phyloP scores from a whole-genome alignment of 148 eudicot genomes.

The Rhododendron kiyosumense region DNA sequence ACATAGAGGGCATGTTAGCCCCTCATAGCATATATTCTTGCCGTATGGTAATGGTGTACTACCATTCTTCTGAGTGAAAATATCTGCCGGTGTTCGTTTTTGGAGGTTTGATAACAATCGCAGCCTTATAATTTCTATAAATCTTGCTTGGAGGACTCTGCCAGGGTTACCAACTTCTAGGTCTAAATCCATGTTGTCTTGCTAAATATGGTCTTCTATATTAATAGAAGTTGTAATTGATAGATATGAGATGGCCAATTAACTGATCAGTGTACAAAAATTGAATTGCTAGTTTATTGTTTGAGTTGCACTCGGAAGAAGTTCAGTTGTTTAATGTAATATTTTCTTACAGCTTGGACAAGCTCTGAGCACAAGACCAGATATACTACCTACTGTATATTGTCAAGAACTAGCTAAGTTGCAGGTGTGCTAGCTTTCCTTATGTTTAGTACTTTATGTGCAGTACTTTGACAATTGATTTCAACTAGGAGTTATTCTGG shows the following conservation, averaged over 20 bases:
- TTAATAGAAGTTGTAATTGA: background rate
- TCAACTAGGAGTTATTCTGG: background rate
- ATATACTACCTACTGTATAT: conserved; percentile 76
- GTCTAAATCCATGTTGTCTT: background rate
- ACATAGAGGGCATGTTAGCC: background rate
- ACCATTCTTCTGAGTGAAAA: background rate
- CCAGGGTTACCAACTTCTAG: background rate
- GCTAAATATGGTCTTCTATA: background rate
- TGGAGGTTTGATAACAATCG: background rate
- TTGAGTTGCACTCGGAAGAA: background rate
- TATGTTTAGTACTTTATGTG: background rate
- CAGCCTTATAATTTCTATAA: no score
- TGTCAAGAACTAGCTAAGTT: conserved; percentile 91
- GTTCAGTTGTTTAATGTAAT: background rate
- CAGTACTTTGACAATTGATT: background rate
- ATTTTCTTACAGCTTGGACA: conserved; percentile 76
- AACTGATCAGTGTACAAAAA: background rate
- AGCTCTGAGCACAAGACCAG: conserved; percentile 97
- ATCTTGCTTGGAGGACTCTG: background rate
- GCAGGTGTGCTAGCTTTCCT: conserved; percentile 50
- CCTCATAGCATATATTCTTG: background rate
- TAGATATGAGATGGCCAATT: background rate
- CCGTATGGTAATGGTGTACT: background rate
- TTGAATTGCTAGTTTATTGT: background rate
- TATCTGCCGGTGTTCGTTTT: background rate